These are phyloP conservation scores for Sarcomyxa edulis DNA, from an alignment of 768 basidiomycete genomes.

Conservation along the genomic window DNA sequence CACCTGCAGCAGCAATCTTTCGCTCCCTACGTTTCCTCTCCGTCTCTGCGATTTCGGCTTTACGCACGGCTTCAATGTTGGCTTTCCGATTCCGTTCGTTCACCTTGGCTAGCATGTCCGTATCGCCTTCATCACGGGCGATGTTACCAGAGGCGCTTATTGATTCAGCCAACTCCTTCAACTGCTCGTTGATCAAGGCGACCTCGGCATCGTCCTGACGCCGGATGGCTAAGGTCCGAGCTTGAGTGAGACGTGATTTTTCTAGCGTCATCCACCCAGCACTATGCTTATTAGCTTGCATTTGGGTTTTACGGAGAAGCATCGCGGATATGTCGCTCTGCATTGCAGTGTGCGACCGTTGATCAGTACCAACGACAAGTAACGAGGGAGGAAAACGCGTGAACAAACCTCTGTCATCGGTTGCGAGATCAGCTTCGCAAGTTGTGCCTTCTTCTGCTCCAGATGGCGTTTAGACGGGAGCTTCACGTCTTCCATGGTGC, in stretches of 20 bases:
- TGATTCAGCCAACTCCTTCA: constrained; percentile 43
- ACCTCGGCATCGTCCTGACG: constrained; percentile 69
- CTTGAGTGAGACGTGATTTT: constrained; percentile 62
- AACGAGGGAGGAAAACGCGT: constrained; percentile 5
- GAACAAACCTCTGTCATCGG: constrained; percentile 73
- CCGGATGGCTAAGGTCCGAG: constrained; percentile 67
- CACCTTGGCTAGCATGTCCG: constrained; percentile 65
- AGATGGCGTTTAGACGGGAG: constrained; percentile 65
- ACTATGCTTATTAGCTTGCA: constrained; percentile 24
- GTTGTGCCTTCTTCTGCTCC: constrained; percentile 59
- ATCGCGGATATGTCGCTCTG: constrained; percentile 83
- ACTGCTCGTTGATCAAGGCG: constrained; percentile 52
- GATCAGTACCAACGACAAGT: constrained; percentile 7
- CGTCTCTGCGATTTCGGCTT: constrained; percentile 63
- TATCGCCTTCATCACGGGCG: constrained; percentile 18
- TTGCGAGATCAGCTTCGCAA: constrained; percentile 53
- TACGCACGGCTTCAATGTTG: constrained; percentile 75
- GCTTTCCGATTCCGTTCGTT: constrained; percentile 89
- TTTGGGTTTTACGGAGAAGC: constrained; percentile 58
- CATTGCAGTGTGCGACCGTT: too few relatives aligned
- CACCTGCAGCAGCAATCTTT: constrained; percentile 39
- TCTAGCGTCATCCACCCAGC: constrained; percentile 44
- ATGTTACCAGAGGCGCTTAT: constrained; percentile 11
- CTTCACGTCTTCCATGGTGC: constrained; percentile 46
- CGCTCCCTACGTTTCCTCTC: constrained; percentile 71